A percentile compares a stretch with the other conserved stretches of the same genome.
Evolutionary conservation across 768 basidiomycete genomes (phyloP).

Genomic region (Vishniacozyma victoriae): DNA sequence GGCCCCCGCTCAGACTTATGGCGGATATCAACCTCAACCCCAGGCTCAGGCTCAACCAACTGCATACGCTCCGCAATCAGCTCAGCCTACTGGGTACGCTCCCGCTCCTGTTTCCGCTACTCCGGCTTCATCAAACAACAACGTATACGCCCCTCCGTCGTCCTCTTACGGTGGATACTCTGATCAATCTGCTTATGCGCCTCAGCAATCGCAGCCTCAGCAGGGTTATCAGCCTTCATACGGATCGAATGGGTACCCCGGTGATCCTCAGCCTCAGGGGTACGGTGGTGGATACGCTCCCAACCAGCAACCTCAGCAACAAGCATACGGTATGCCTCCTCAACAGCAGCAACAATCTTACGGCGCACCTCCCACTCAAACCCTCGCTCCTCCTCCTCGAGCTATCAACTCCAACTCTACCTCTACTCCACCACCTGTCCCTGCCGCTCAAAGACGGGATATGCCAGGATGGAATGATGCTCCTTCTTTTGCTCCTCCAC

Average conservation of each 20-base stretch:
- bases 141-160: neutral
- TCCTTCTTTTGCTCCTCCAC: slow-evolving; percentile 51
- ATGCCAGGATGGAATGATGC: slow-evolving; percentile 91
- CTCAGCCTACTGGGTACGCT: slow-evolving; percentile 6
- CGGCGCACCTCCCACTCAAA: slow-evolving; percentile 16
- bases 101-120: slow-evolving; percentile 3
- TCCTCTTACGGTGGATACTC: no score
- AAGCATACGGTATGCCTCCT: slow-evolving; percentile 20
- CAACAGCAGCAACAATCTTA: slow-evolving; percentile 11
- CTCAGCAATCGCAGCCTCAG: slow-evolving; percentile 1
- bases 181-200: slow-evolving; percentile 5
- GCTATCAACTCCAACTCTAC: slow-evolving; percentile 51
- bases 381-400: slow-evolving; percentile 43
- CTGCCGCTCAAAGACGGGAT: slow-evolving; percentile 58
- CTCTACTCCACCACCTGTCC: slow-evolving; percentile 50
- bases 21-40: no score
- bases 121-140: slow-evolving; percentile 1
- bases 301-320: slow-evolving; percentile 16
- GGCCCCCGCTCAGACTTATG: slow-evolving; percentile 1
- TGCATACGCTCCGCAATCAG: slow-evolving; percentile 3
- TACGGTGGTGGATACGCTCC: slow-evolving; percentile 13
- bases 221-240: slow-evolving; percentile 6
- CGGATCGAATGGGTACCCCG: slow-evolving; percentile 1
- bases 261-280: slow-evolving; percentile 4
- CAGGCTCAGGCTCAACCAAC: slow-evolving; percentile 6